These are phyloP conservation scores for Trichoderma aggressivum DNA, from an alignment of 2,329 filamentous ascomycete species.

Conservation along the genomic window DNA sequence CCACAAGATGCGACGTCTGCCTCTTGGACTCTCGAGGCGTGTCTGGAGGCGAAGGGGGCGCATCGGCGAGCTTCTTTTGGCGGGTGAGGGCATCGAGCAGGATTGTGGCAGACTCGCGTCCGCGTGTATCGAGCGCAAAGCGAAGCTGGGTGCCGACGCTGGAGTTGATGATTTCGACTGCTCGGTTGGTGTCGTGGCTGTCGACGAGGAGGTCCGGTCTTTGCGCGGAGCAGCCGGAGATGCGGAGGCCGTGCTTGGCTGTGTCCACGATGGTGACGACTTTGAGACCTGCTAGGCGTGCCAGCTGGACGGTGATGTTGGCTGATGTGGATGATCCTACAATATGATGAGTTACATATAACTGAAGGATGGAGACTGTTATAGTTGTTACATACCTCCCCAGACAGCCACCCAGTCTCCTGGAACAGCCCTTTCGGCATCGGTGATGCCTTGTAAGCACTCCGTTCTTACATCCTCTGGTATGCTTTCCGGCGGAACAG, in stretches of 20 bases:
- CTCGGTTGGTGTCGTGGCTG: conserved; percentile 58
- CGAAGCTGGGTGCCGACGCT: conserved; percentile 57
- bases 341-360: neutral
- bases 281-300: conserved; percentile 60
- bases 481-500: conserved; percentile 45
- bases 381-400: conserved; percentile 51
- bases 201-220: conserved; percentile 65
- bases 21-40: conserved; percentile 33
- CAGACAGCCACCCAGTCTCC: conserved; percentile 73
- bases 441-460: conserved; percentile 53
- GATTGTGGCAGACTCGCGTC: conserved; percentile 58
- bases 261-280: conserved; percentile 66
- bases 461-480: conserved; percentile 61
- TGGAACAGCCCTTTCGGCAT: conserved; percentile 49
- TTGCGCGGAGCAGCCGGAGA: conserved; percentile 44
- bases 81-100: conserved; percentile 52
- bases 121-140: conserved; percentile 67
- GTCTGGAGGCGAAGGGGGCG: conserved; percentile 36
- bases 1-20: conserved; percentile 56
- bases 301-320: conserved; percentile 63
- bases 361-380: neutral
- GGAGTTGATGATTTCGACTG: conserved; percentile 59
- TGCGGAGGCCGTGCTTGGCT: conserved; percentile 60
- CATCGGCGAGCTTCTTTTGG: conserved; percentile 23
- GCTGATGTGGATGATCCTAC: conserved; percentile 66